These are phyloP conservation scores for Sedum album DNA, from an alignment of 164 flowering plant genomes.

Conservation along the genomic window DNA sequence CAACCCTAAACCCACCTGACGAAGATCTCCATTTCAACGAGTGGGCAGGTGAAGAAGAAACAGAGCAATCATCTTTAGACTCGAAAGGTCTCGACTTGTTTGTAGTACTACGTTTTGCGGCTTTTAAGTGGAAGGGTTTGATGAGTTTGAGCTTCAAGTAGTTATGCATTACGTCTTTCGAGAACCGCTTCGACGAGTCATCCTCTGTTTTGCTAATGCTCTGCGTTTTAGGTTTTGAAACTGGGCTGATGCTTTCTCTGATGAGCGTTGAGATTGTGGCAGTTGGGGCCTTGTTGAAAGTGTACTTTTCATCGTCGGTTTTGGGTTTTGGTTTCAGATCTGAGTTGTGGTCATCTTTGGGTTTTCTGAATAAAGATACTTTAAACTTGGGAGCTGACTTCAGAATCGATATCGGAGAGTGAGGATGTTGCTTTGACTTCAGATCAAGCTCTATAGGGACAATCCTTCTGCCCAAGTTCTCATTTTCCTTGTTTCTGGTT, in stretches of 20 bases:
- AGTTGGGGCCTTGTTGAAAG: neutral
- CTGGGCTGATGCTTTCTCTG: conserved; percentile 19
- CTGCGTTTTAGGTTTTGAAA: neutral
- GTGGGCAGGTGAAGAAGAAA: conserved; percentile 13
- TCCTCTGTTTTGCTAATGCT: neutral
- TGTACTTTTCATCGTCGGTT: conserved; percentile 14
- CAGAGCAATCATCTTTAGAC: conserved; percentile 7
- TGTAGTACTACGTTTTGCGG: conserved; percentile 11
- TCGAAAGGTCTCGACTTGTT: conserved; percentile 10
- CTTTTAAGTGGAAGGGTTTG: conserved; percentile 26
- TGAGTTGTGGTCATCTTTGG: conserved; percentile 7
- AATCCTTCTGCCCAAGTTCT: conserved; percentile 15
- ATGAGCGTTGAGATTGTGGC: conserved; percentile 9
- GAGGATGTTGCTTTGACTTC: conserved; percentile 20
- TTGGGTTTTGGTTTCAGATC: neutral
- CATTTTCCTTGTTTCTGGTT: neutral
- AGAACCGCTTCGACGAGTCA: conserved; percentile 16
- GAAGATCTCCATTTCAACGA: conserved; percentile 5
- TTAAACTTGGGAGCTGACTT: conserved; percentile 30
- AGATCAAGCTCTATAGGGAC: conserved; percentile 31
- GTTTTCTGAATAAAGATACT: conserved; percentile 12
- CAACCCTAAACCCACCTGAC: conserved; percentile 16
- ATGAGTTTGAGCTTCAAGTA: conserved; percentile 34
- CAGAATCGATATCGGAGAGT: conserved; percentile 29
- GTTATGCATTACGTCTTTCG: conserved; percentile 25